Evolutionary conservation across 140 eudicot species (phyloP), one percentile per base, ranked within the genome.

Genomic region (Bidens hawaiensis): DNA sequence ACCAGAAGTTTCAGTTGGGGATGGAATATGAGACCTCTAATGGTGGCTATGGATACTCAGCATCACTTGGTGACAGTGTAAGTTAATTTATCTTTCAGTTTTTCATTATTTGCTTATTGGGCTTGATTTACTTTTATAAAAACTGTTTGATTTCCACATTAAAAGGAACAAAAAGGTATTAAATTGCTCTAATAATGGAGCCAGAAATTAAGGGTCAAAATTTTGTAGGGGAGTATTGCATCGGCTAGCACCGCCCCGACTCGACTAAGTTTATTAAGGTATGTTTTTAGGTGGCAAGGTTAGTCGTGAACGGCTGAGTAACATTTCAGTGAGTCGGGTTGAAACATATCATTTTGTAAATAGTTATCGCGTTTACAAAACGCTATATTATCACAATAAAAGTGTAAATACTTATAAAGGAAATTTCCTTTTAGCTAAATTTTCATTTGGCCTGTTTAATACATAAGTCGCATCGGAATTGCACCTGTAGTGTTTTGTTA

Each of bases 61-160:
- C 85, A 62, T 78, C 97, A 31, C 58, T 79, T 19, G 58, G 80
- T 72, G 94, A 83, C 60, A 89, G 80, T 60, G 97, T 89, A 75
- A 79, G 97, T 75, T n/a, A n/a, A n/a, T n/a, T n/a, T 69, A 38
- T 67, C 41, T 61, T 45, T 2, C 1, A 53, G 25, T 14, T 17
- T 60, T 38, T 5, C 33, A 46, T 17, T 24, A 50, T 14, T n/a
- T 34, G 13, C 1, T 47, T 4, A 46, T n/a, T n/a, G n/a, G n/a
- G n/a, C n/a, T n/a, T n/a, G n/a, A n/a, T n/a, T 49, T 12, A 41
- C 15, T 9, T 21, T 60, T 34, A 13, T 38, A 19, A 38, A 47
- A 26, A 4, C 17, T 30, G 26, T 17, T 56, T 56, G 16, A 10
- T 21, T 51, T 21, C 6, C 4, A 0, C 26, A 1, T 12, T 24